Percentiles rank a stretch among this genome's conserved stretches.
These are phyloP conservation scores for Prunus armeniaca DNA, from an alignment of 306 rosid genomes.

Conservation along the genomic window DNA sequence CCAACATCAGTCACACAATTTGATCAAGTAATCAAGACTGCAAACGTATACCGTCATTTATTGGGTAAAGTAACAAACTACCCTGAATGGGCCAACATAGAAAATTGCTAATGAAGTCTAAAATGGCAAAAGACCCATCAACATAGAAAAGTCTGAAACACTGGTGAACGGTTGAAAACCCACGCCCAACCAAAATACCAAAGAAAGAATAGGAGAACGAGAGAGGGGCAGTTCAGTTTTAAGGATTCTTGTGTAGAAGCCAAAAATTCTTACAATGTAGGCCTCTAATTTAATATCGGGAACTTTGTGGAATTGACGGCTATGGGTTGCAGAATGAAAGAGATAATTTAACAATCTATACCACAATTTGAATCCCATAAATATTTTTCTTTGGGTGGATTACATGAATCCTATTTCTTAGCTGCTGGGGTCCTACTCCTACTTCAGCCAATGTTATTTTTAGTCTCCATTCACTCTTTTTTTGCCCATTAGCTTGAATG, in stretches of 20 bases:
- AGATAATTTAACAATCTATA: not conserved
- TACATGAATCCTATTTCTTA: not conserved
- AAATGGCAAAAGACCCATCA: not conserved
- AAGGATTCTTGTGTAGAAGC: not conserved
- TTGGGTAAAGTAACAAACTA: not conserved
- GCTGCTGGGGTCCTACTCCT: not conserved
- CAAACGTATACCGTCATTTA: not conserved
- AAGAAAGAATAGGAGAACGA: not conserved
- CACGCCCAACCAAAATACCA: not conserved
- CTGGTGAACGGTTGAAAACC: not conserved
- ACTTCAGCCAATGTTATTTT: not conserved
- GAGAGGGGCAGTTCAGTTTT: not conserved
- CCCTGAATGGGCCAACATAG: not conserved
- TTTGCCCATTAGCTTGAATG: not conserved
- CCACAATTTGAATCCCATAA: not conserved
- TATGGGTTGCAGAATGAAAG: not conserved
- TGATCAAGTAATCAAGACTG: not conserved
- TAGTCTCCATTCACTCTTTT: not conserved
- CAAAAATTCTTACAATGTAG: not conserved
- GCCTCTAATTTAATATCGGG: not conserved
- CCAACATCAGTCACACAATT: conserved; percentile 12
- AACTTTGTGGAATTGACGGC: not conserved
- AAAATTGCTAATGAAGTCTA: not conserved
- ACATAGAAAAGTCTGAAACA: not conserved
- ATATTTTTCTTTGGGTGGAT: not conserved